A percentile compares a stretch with the other conserved stretches of the same genome.
Evolutionary conservation across 306 rosid species (phyloP).

Genomic region (Cucurbita pepo): DNA sequence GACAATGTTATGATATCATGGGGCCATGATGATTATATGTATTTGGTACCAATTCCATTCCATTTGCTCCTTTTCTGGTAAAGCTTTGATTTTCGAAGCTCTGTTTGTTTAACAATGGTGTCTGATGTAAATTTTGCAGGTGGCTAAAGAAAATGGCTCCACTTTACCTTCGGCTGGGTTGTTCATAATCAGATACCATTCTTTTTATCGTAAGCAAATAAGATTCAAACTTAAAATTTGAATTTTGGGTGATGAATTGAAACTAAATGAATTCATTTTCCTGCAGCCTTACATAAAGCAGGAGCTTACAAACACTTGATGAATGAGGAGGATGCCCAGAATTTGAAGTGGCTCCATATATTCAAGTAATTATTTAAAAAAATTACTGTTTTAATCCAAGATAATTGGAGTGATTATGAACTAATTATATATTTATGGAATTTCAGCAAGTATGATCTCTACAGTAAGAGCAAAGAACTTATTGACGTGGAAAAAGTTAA

Average conservation of each 20-base stretch:
- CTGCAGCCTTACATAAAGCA: conserved; percentile 38
- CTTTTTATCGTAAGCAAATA: conserved; percentile 37
- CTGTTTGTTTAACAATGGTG: neutral
- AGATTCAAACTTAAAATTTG: no score
- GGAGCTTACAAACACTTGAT: conserved; percentile 48
- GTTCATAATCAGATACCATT: conserved; percentile 52
- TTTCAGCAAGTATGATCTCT: conserved; percentile 71
- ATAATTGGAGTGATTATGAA: no score
- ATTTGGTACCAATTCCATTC: conserved; percentile 22
- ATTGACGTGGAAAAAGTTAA: conserved; percentile 45
- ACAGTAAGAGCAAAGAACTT: conserved; percentile 65
- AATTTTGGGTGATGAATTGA: neutral
- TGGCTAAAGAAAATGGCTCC: conserved; percentile 43
- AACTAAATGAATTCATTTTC: neutral
- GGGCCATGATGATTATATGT: conserved; percentile 69
- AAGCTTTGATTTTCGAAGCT: no score
- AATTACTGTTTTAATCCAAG: neutral
- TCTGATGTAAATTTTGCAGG: conserved; percentile 17
- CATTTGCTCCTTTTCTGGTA: no score
- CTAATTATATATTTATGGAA: neutral
- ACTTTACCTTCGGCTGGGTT: conserved; percentile 40
- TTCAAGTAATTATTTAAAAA: conserved; percentile 25
- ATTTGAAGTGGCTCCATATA: conserved; percentile 42
- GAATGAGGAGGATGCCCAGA: conserved; percentile 41
- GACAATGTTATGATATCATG: conserved; percentile 43